These are phyloP conservation scores for Tremellales sp. DNA, from an alignment of 1,284 basidiomycete species.

Conservation along the genomic window DNA sequence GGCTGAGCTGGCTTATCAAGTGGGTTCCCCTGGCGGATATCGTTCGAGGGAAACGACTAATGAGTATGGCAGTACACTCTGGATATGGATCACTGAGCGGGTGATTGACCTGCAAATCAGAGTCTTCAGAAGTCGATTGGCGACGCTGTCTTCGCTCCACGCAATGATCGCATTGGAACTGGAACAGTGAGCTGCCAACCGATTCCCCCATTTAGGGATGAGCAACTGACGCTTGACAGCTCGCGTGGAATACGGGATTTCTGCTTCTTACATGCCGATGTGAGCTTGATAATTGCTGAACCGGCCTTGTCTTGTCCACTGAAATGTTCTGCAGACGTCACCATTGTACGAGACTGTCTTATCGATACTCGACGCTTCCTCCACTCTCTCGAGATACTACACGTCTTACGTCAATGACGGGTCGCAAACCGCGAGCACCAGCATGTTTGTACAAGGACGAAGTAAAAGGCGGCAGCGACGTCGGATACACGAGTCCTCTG, in stretches of 20 bases:
- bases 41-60: neutral
- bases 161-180: conserved; percentile 70
- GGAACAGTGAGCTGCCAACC: conserved; percentile 58
- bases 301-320: neutral
- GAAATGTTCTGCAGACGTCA: conserved; percentile 52
- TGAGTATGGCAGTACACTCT: conserved; percentile 56
- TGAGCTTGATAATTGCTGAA: conserved; percentile 39
- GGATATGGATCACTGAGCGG: conserved; percentile 68
- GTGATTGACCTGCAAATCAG: conserved; percentile 49
- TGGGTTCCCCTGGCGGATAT: conserved; percentile 48
- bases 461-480: conserved; percentile 42
- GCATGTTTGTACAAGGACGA: conserved; percentile 2
- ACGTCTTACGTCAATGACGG: conserved; percentile 55
- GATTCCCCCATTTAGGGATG: neutral
- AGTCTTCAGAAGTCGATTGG: conserved; percentile 53
- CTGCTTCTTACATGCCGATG: conserved; percentile 65
- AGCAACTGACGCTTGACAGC: conserved; percentile 47
- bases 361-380: conserved; percentile 66
- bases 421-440: neutral
- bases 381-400: conserved; percentile 64
- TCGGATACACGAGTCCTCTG: conserved; percentile 49
- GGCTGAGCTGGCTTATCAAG: conserved; percentile 78
- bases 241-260: conserved; percentile 60
- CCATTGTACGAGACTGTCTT: conserved; percentile 62
- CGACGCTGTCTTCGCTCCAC: conserved; percentile 62